A percentile compares a stretch with the other conserved stretches of the same genome.
Conservation (phyloP, 768 basidiomycete genomes). For the Leccinum subgranulosum region DNA sequence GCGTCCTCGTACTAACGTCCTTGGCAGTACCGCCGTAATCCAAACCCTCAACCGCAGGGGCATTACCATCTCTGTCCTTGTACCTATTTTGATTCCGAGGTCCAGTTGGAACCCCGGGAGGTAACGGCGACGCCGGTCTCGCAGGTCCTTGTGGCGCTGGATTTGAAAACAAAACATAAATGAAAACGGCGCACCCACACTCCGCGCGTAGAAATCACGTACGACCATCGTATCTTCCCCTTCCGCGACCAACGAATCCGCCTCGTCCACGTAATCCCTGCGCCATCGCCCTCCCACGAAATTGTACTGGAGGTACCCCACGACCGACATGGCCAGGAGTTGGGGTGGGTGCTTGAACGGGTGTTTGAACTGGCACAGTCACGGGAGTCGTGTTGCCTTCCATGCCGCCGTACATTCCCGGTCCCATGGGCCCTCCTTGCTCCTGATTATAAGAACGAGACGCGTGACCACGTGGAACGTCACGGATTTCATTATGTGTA, state of each 20-base stretch:
- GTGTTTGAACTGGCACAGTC: constrained; percentile 38
- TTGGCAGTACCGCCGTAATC: constrained; percentile 72
- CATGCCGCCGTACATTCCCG: constrained; percentile 68
- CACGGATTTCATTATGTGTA: constrained; percentile 38
- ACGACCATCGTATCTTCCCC: constrained; percentile 39
- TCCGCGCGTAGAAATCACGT: constrained; percentile 19
- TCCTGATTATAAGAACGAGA: constrained; percentile 41
- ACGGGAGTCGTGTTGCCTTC: constrained; percentile 51
- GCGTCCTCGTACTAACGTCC: constrained; percentile 45
- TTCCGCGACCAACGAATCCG: constrained; percentile 38
- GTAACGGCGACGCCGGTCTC: constrained; percentile 79
- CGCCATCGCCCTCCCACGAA: constrained; percentile 43
- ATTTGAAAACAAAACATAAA: constrained; percentile 1
- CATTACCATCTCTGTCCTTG: constrained; percentile 84
- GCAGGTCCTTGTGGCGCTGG: constrained; percentile 51
- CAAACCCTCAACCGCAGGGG: constrained; percentile 83
- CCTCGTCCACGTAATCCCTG: constrained; percentile 45
- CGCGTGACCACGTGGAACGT: constrained; percentile 25
- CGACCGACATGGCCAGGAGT: constrained; percentile 30
- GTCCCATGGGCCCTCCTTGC: constrained; percentile 55
- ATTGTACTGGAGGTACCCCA: constrained; percentile 37
- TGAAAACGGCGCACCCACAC: background rate
- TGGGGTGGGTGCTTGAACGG: constrained; percentile 30
- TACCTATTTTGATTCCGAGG: constrained; percentile 88
- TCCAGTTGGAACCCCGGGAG: constrained; percentile 84